These are phyloP conservation scores for Mesembryanthemum crystallinum DNA, from an alignment of 148 eudicot species.

Conservation along the genomic window DNA sequence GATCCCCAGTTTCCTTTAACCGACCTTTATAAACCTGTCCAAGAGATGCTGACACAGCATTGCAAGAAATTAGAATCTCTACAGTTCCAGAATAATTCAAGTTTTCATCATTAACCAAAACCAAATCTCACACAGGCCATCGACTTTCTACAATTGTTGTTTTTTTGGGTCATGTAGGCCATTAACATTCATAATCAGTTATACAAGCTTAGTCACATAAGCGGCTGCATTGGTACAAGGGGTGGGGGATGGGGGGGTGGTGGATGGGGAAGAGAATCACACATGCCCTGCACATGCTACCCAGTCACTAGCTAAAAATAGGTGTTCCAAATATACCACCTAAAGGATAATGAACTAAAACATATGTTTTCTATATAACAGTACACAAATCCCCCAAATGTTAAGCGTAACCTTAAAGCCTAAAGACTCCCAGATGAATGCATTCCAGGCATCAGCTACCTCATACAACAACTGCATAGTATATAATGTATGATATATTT, in stretches of 20 bases:
- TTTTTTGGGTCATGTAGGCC: neutral
- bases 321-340: no score
- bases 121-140: neutral
- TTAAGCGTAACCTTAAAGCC: neutral
- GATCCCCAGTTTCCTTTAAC: constrained; percentile 90
- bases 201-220: neutral
- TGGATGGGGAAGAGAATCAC: no score
- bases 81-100: neutral
- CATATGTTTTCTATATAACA: neutral
- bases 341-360: no score
- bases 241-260: no score
- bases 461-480: neutral
- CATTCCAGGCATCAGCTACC: neutral
- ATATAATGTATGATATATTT: neutral
- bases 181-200: neutral
- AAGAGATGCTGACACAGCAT: constrained; percentile 73
- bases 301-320: no score
- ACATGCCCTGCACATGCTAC: no score
- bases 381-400: neutral
- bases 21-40: constrained; percentile 99
- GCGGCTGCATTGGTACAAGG: neutral
- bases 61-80: constrained; percentile 15
- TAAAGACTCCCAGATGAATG: neutral
- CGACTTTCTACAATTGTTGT: neutral
- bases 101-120: neutral